Base-by-base conservation (phyloP, 495 filamentous ascomycete genomes). In the Xylaria bambusicola region DNA sequence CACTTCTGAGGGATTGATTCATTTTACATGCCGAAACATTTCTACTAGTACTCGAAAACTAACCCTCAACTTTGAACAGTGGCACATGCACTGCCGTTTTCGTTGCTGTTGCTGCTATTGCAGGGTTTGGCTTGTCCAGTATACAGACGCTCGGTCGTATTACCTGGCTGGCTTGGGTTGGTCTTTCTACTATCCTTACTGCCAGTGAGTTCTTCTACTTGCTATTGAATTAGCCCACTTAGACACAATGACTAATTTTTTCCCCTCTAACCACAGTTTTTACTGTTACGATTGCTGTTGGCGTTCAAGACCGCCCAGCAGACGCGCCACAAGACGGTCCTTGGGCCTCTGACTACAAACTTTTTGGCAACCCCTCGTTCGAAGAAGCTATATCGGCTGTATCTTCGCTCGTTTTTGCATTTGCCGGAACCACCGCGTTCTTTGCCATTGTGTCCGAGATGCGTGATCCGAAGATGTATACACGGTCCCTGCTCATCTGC, bases 231-330 rank as follows among this genome's bases (percentile, higher is more conserved):
- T 27, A 35, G 5, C 48, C 20, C 6, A 5, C n/a, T 20, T 20
- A 20, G 10, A 5, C 48, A 3, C 4, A 6, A 51, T 21, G 6
- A 35, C 48, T 51, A 15, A 51, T n/a, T 10, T 12, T 13, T 35
- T 21, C 2, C 12, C 2, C 69, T 72, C 78, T 56, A 53, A 26
- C 33, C 24, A 75, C 73, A 3, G 73, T 80, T 1, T 74, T 80
- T 31, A 79, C 79, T 38, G 70, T 82, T 45, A 77, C 79, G 6
- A 65, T 80, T 31, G 75, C 72, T 3, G 77, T 80, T 1, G 80
- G 75, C 1, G 68, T 65, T 3, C 70, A 63, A 41, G 72, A 75
- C 45, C 69, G 76, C 7, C 77, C 75, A 8, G 75, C 75, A 41
- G 70, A 72, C 9, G 75, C 75, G 4, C 75, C 73, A n/a, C 65